phyloP scores from a whole-genome alignment of 257 asterid genomes.

The Plantago major region DNA sequence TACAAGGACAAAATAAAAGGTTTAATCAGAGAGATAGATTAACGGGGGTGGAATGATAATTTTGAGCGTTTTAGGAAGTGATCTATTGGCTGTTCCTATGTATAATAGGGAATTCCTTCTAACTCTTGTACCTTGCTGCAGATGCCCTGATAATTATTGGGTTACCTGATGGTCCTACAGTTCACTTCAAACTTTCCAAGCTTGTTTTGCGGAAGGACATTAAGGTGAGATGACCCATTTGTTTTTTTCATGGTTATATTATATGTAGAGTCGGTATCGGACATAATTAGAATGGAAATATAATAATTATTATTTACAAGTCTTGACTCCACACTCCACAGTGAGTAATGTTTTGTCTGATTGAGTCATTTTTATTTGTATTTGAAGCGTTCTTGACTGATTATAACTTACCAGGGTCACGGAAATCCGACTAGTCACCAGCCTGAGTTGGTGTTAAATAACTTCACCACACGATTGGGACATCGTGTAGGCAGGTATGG shows the following conservation, averaged over 20 bases:
- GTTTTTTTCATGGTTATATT: no score
- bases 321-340: background rate
- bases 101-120: slow-evolving; percentile 9
- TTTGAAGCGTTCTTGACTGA: no score
- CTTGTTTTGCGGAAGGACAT: slow-evolving; percentile 81
- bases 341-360: no score
- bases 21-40: no score
- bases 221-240: slow-evolving; percentile 41
- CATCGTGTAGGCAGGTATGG: slow-evolving; percentile 87
- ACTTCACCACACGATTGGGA: slow-evolving; percentile 94
- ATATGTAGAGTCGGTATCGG: background rate
- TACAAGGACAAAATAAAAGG: no score
- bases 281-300: background rate
- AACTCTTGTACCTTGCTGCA: slow-evolving; percentile 33
- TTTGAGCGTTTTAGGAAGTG: no score
- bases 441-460: slow-evolving; percentile 79
- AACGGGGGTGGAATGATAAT: background rate
- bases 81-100: background rate
- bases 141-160: slow-evolving; percentile 78
- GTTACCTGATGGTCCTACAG: slow-evolving; percentile 93
- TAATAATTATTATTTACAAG: background rate
- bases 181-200: slow-evolving; percentile 85
- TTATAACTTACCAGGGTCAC: slow-evolving; percentile 55
- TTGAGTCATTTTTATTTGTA: background rate
- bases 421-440: slow-evolving; percentile 91